phyloP scores from a whole-genome alignment of 768 basidiomycete species.

The Nidularia pulvinata region DNA sequence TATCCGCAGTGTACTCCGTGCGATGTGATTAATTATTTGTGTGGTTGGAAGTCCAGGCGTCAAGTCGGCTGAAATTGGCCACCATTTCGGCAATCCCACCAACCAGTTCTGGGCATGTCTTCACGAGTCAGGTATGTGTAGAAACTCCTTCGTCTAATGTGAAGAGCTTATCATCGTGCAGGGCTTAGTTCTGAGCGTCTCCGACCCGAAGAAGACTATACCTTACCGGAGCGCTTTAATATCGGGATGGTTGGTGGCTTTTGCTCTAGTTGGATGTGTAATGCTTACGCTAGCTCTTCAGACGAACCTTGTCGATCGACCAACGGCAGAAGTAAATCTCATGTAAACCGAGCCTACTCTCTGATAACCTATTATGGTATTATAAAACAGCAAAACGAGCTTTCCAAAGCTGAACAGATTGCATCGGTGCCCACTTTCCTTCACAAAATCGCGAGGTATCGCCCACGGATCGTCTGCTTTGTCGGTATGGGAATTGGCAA shows the following conservation, averaged over 20 bases:
- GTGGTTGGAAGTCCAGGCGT: slow-evolving; percentile 53
- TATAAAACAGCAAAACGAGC: slow-evolving; percentile 45
- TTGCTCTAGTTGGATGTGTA: not conserved
- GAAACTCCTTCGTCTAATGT: not conserved
- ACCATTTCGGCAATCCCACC: slow-evolving; percentile 78
- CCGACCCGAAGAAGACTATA: slow-evolving; percentile 56
- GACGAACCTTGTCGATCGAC: slow-evolving; percentile 78
- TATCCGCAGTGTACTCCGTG: not conserved
- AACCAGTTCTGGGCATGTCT: slow-evolving; percentile 87
- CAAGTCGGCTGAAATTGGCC: slow-evolving; percentile 66
- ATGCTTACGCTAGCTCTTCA: slow-evolving; percentile 16
- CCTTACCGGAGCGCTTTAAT: slow-evolving; percentile 54
- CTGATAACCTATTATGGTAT: too few species aligned
- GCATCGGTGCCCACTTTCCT: slow-evolving; percentile 58
- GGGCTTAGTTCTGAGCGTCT: slow-evolving; percentile 59
- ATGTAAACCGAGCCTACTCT: too few species aligned
- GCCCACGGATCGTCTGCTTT: slow-evolving; percentile 74
- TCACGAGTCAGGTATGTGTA: slow-evolving; percentile 54
- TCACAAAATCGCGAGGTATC: slow-evolving; percentile 50
- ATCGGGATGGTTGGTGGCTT: slow-evolving; percentile 62
- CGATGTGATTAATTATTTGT: not conserved
- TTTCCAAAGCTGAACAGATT: slow-evolving; percentile 49
- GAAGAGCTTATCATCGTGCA: slow-evolving; percentile 13
- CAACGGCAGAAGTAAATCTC: slow-evolving; percentile 55
- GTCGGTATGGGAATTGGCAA: slow-evolving; percentile 70